These are phyloP conservation scores for Rhodotorula kratochvilovae DNA, from an alignment of 768 basidiomycete genomes.

Conservation along the genomic window DNA sequence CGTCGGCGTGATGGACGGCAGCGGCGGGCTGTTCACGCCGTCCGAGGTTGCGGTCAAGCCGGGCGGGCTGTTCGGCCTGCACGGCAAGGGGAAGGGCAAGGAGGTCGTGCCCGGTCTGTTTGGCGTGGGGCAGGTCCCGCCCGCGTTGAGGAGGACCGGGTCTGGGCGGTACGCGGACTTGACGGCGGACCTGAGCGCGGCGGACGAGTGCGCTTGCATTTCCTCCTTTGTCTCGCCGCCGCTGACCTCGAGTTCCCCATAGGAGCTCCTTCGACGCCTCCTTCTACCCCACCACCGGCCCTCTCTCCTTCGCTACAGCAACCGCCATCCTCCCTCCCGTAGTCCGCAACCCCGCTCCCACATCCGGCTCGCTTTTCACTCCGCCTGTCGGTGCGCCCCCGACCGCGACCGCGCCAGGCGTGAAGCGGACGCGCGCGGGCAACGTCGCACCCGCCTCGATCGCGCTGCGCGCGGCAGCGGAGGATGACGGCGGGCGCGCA, in stretches of 20 bases:
- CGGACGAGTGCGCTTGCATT: conserved; percentile 25
- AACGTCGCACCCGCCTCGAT: conserved; percentile 15
- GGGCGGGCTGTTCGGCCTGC: not conserved
- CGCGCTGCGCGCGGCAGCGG: not conserved
- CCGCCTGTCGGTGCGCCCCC: conserved; percentile 13
- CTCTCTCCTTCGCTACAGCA: conserved; percentile 8
- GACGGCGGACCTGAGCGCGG: conserved; percentile 11
- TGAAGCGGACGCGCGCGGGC: conserved; percentile 33
- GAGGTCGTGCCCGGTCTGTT: conserved; percentile 5
- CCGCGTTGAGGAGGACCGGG: conserved; percentile 1
- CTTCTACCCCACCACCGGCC: conserved; percentile 21
- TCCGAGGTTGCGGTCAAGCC: conserved; percentile 1
- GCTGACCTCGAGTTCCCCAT: not conserved
- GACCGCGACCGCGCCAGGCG: conserved; percentile 25
- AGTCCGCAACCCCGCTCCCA: not conserved
- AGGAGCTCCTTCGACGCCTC: conserved; percentile 31
- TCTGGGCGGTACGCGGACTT: not conserved
- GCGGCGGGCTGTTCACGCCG: conserved; percentile 20
- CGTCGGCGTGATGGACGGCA: no score
- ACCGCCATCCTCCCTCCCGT: not conserved
- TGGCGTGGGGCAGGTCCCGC: not conserved
- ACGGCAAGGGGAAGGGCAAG: conserved; percentile 1
- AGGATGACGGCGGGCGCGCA: not conserved
- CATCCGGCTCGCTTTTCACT: conserved; percentile 31
- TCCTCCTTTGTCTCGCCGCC: not conserved